Evolutionary conservation across 2,329 filamentous ascomycete species (phyloP).

Genomic region (Xylariaceae sp.): DNA sequence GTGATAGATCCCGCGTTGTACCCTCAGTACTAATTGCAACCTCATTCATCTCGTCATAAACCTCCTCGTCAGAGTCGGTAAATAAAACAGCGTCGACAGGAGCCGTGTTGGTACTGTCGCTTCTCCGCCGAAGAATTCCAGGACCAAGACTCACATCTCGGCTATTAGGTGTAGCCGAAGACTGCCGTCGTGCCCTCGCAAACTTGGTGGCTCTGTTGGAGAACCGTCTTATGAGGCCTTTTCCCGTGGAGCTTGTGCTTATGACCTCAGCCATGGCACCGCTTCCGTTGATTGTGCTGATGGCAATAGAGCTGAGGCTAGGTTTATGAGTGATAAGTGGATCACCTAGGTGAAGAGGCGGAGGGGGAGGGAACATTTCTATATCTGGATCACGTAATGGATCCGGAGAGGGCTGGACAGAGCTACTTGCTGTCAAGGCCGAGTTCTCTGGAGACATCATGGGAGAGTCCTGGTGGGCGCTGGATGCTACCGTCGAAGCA

Average conservation of each 20-base stretch:
- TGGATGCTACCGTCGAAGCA: conserved; percentile 61
- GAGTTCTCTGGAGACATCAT: conserved; percentile 61
- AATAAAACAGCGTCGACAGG: conserved; percentile 53
- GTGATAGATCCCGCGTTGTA: conserved; percentile 53
- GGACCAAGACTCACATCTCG: conserved; percentile 90
- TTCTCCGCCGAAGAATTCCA: conserved; percentile 83
- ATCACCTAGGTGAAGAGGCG: conserved; percentile 74
- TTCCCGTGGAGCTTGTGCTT: conserved; percentile 39
- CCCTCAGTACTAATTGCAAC: conserved; percentile 50
- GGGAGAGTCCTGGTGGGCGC: conserved; percentile 61
- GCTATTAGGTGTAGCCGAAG: conserved; percentile 76
- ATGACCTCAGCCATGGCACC: conserved; percentile 58
- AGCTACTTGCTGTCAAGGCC: conserved; percentile 61
- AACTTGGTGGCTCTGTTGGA: conserved; percentile 81
- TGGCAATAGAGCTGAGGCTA: conserved; percentile 67
- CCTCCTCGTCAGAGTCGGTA: conserved; percentile 64
- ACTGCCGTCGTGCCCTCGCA: conserved; percentile 72
- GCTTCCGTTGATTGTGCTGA: conserved; percentile 59
- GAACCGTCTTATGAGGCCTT: conserved; percentile 77
- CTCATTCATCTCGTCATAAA: conserved; percentile 58
- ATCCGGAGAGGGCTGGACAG: conserved; percentile 72
- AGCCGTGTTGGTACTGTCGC: conserved; percentile 82
- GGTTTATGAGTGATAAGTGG: conserved; percentile 67
- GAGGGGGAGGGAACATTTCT: conserved; percentile 55
- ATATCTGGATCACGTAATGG: conserved; percentile 60